Evolutionary conservation across 2,329 filamentous ascomycete genomes (phyloP).

Genomic region (Talaromyces sp.): DNA sequence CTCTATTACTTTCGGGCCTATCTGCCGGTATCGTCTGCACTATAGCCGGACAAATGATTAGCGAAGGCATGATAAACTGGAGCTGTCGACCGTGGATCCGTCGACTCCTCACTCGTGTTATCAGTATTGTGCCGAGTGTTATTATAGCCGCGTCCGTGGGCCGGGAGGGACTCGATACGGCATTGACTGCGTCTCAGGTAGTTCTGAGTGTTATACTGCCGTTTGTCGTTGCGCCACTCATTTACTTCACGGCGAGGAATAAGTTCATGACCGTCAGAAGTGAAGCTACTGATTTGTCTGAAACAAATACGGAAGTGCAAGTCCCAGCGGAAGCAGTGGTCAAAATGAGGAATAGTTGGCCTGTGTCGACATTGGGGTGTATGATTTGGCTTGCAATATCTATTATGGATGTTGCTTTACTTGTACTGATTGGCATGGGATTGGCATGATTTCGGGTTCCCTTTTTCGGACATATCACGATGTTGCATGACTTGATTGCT

Average conservation of each 20-base stretch:
- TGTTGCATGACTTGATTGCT: neutral
- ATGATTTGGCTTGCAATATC: constrained; percentile 69
- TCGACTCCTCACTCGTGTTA: constrained; percentile 68
- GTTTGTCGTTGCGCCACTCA: constrained; percentile 74
- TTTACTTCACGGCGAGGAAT: constrained; percentile 76
- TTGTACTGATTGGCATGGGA: constrained; percentile 61
- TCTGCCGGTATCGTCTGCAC: constrained; percentile 84
- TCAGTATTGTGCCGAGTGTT: constrained; percentile 77
- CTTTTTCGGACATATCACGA: neutral
- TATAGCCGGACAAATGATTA: constrained; percentile 84
- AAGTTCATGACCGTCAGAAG: constrained; percentile 71
- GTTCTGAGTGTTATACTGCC: constrained; percentile 72
- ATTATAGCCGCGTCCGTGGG: constrained; percentile 78
- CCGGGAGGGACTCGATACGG: constrained; percentile 61
- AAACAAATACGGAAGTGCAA: neutral
- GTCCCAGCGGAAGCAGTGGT: constrained; percentile 22
- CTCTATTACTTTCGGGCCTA: constrained; percentile 71
- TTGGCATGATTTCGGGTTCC: constrained; percentile 26
- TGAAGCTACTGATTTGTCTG: constrained; percentile 29
- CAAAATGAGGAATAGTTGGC: constrained; percentile 69
- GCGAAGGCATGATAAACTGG: constrained; percentile 75
- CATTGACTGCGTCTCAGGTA: constrained; percentile 72
- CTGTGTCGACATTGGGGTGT: constrained; percentile 53
- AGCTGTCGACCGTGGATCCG: constrained; percentile 70
- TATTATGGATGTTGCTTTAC: constrained; percentile 71